phyloP scores from a whole-genome alignment of 2,329 filamentous ascomycete species.

The Arthrobotrys musiformis region DNA sequence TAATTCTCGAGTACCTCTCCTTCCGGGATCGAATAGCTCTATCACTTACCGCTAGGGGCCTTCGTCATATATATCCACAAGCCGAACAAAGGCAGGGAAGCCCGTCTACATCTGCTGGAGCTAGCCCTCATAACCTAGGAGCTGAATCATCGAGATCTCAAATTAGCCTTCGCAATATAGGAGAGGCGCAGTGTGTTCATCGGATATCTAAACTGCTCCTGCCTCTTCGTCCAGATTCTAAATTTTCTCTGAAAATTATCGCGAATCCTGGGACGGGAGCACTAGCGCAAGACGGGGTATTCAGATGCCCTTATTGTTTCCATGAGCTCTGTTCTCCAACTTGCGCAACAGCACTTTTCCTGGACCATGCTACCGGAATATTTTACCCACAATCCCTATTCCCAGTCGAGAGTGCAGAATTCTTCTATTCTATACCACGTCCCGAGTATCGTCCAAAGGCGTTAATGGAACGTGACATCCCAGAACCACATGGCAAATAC shows the following conservation, averaged over 20 bases:
- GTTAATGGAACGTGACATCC: neutral
- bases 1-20: constrained; percentile 21
- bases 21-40: constrained; percentile 39
- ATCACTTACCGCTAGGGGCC: constrained; percentile 25
- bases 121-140: neutral
- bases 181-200: neutral
- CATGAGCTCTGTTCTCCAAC: constrained; percentile 18
- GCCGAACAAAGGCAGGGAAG: neutral
- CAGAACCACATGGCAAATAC: neutral
- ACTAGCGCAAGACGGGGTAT: neutral
- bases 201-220: constrained; percentile 1
- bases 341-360: constrained; percentile 20
- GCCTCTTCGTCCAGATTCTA: neutral
- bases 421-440: constrained; percentile 1
- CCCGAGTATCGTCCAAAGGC: neutral
- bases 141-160: too few relatives aligned
- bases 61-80: constrained; percentile 1
- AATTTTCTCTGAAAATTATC: neutral
- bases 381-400: constrained; percentile 26
- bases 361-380: constrained; percentile 33
- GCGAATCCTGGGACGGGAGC: neutral
- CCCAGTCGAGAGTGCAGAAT: constrained; percentile 1
- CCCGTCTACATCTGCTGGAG: neutral
- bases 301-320: constrained; percentile 32
- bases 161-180: neutral